A percentile compares a stretch with the other conserved stretches of the same genome.
Evolutionary conservation across 1,284 basidiomycete species (phyloP).

Genomic region (Dichomitus squalens): DNA sequence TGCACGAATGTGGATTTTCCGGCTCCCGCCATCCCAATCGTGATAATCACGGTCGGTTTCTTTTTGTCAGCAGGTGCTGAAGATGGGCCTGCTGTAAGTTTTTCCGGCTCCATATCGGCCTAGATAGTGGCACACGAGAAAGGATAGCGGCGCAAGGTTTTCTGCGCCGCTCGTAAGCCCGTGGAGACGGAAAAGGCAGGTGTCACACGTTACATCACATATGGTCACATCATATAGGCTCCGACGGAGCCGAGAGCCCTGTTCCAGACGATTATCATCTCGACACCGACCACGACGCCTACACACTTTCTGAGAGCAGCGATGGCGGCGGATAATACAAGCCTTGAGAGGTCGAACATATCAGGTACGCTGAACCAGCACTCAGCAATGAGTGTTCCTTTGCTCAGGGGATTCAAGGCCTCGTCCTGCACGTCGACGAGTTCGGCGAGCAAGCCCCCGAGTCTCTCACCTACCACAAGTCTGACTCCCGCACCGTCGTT

Average conservation of each 20-base stretch:
- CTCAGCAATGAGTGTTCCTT: constrained; percentile 2
- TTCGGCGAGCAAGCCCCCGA: constrained; percentile 38
- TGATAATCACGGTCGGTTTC: constrained; percentile 82
- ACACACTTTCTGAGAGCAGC: not conserved
- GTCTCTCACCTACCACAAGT: constrained; percentile 45
- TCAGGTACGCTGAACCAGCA: constrained; percentile 17
- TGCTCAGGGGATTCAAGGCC: constrained; percentile 17
- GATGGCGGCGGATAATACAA: constrained; percentile 10
- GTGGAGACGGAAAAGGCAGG: constrained; percentile 6
- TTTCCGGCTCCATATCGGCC: constrained; percentile 9
- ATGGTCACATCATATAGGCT: constrained; percentile 10
- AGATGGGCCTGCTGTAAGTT: constrained; percentile 7
- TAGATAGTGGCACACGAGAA: not conserved
- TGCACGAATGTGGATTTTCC: constrained; percentile 98
- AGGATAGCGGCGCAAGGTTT: not conserved
- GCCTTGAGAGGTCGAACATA: constrained; percentile 2
- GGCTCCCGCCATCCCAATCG: constrained; percentile 93
- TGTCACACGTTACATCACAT: constrained; percentile 18
- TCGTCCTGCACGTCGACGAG: constrained; percentile 48
- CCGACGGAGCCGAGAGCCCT: constrained; percentile 9
- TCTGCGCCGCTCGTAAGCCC: constrained; percentile 3
- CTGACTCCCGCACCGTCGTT: constrained; percentile 46
- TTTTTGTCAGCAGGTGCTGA: constrained; percentile 29
- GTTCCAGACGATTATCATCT: constrained; percentile 15
- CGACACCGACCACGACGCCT: constrained; percentile 11